phyloP scores from a whole-genome alignment of 169 alveolate species.

The Cryptosporidium viatorum region DNA sequence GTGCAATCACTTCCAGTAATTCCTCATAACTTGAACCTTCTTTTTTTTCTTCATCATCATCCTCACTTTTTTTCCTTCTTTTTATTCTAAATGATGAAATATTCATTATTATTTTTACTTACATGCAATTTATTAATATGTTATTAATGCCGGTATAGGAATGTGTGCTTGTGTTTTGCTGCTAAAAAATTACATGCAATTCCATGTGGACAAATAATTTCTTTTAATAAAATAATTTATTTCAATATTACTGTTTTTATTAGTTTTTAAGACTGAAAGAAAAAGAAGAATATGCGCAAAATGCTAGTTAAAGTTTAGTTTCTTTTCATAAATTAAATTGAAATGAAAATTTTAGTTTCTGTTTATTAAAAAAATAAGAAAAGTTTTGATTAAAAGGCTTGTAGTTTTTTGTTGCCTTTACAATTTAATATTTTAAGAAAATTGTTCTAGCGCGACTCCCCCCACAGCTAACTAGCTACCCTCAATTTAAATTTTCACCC shows the following conservation, averaged over 20 bases:
- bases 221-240: not conserved
- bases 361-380: no score
- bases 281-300: not conserved
- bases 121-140: not conserved
- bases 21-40: not conserved
- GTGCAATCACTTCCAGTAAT: slow-evolving; percentile 7
- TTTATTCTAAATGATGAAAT: slow-evolving; percentile 6
- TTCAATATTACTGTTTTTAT: not conserved
- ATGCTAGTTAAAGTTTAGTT: not conserved
- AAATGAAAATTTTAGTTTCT: not conserved
- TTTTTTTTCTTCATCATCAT: not conserved
- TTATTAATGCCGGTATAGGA: slow-evolving; percentile 2
- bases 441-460: not conserved
- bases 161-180: not conserved
- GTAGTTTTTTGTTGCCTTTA: not conserved
- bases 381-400: no score
- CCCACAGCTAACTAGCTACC: no score
- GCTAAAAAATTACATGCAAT: not conserved
- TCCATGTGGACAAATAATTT: not conserved
- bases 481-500: not conserved
- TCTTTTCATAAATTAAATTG: no score
- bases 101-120: not conserved
- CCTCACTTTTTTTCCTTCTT: slow-evolving; percentile 5
- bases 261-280: no score
- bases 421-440: no score